Conservation (phyloP, 2,329 filamentous ascomycete species). For the Epichloe hybrida region DNA sequence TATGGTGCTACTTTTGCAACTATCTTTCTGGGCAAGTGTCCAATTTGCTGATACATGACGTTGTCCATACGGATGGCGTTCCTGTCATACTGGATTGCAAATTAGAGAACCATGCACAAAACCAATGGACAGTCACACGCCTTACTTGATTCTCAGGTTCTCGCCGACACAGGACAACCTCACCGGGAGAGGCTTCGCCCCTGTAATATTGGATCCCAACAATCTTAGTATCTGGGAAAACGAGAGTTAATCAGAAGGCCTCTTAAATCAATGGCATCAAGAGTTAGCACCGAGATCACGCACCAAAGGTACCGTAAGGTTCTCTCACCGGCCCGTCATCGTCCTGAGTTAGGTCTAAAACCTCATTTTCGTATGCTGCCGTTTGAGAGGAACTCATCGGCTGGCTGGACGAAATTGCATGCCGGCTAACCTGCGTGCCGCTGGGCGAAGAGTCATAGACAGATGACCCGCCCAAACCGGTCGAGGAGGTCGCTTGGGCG, state of each 20-base stretch:
- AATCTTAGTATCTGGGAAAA: constrained; percentile 29
- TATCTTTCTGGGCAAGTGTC: constrained; percentile 56
- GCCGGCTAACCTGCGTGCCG: constrained; percentile 3
- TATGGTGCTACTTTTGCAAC: constrained; percentile 62
- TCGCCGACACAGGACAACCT: constrained; percentile 47
- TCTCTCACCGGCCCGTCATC: constrained; percentile 28
- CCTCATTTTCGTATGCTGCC: constrained; percentile 21
- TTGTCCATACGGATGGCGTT: constrained; percentile 74
- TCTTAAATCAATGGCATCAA: background rate
- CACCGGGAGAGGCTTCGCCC: constrained; percentile 47
- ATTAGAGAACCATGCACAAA: background rate
- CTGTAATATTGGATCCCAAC: constrained; percentile 46
- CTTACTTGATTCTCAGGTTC: constrained; percentile 49
- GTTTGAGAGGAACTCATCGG: constrained; percentile 4
- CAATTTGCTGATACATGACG: constrained; percentile 61
- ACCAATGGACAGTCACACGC: background rate
- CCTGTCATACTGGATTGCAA: constrained; percentile 38
- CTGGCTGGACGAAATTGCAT: constrained; percentile 2
- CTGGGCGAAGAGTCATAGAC: constrained; percentile 5
- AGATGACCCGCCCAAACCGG: constrained; percentile 10
- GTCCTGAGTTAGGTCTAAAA: constrained; percentile 30
- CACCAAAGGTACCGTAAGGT: constrained; percentile 34
- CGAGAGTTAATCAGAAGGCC: background rate
- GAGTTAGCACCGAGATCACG: constrained; percentile 5
- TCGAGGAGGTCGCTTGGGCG: constrained; percentile 5